Percentiles rank a stretch among this genome's conserved stretches.
phyloP scores from a whole-genome alignment of 1,284 basidiomycete genomes.

The Austroboletus sp. region DNA sequence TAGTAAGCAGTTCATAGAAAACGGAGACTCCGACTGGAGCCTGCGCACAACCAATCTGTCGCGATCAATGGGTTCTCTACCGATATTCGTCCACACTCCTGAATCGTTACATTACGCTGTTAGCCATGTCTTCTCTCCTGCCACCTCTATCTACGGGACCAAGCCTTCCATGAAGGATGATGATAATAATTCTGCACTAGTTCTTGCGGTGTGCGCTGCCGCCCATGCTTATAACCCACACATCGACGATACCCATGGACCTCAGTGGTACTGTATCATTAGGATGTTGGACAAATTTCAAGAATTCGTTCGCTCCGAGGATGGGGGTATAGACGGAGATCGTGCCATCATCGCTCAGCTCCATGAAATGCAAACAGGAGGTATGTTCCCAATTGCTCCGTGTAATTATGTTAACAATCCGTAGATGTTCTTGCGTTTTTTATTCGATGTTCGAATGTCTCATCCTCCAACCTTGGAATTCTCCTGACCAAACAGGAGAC shows the following conservation, averaged over 20 bases:
- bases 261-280: conserved; percentile 2
- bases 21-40: too few relatives aligned
- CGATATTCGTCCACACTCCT: too few relatives aligned
- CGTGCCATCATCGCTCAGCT: not conserved
- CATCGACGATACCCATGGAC: not conserved
- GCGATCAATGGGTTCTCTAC: too few relatives aligned
- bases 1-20: too few relatives aligned
- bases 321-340: not conserved
- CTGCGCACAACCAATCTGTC: too few relatives aligned
- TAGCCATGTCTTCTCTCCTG: not conserved
- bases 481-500: not conserved
- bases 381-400: too few relatives aligned
- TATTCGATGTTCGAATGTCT: not conserved
- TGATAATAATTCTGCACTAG: not conserved
- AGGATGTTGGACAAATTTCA: conserved; percentile 1
- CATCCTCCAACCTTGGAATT: too few relatives aligned
- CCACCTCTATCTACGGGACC: too few relatives aligned
- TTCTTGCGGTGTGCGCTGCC: not conserved
- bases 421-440: not conserved
- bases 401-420: not conserved
- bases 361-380: too few relatives aligned
- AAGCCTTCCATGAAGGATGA: too few relatives aligned
- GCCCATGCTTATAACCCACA: conserved; percentile 1
- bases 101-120: not conserved
- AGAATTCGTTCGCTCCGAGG: not conserved